Conservation (phyloP, 73 alveolate species). For the Paramecium caudatum region DNA sequence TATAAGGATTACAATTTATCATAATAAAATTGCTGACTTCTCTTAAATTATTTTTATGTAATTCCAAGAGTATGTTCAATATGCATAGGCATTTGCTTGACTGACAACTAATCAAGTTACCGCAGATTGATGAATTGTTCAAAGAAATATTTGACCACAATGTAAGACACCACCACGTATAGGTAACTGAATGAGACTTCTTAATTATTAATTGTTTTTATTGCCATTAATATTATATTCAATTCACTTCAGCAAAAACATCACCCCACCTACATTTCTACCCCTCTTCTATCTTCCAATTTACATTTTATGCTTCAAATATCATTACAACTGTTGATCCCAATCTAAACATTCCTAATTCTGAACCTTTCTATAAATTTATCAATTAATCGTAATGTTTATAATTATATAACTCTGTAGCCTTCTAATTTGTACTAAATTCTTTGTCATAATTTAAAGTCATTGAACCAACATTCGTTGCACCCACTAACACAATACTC, state of each 20-base stretch:
- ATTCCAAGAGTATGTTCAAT: slow-evolving; percentile 37
- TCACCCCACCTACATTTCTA: slow-evolving; percentile 82
- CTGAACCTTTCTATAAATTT: slow-evolving; percentile 80
- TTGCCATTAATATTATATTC: slow-evolving; percentile 57
- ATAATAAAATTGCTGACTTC: slow-evolving; percentile 38
- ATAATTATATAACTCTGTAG: background rate
- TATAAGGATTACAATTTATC: slow-evolving; percentile 21
- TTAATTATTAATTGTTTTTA: background rate
- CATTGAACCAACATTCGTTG: slow-evolving; percentile 83
- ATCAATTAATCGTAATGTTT: slow-evolving; percentile 59
- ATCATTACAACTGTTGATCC: slow-evolving; percentile 83
- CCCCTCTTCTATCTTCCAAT: slow-evolving; percentile 79
- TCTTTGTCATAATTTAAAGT: slow-evolving; percentile 77
- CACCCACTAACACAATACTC: slow-evolving; percentile 77
- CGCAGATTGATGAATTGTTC: slow-evolving; percentile 61
- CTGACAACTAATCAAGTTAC: background rate
- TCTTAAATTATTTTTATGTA: slow-evolving; percentile 31
- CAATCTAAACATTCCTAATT: slow-evolving; percentile 77
- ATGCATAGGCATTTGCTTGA: slow-evolving; percentile 18
- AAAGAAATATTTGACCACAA: slow-evolving; percentile 13
- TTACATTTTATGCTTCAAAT: slow-evolving; percentile 78
- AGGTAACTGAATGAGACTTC: slow-evolving; percentile 48
- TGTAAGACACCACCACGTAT: slow-evolving; percentile 17
- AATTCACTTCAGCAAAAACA: slow-evolving; percentile 66
- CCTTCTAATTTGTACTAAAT: slow-evolving; percentile 60